Base-by-base conservation (phyloP, 2,329 filamentous ascomycete species). In the Claviceps lovelessii region DNA sequence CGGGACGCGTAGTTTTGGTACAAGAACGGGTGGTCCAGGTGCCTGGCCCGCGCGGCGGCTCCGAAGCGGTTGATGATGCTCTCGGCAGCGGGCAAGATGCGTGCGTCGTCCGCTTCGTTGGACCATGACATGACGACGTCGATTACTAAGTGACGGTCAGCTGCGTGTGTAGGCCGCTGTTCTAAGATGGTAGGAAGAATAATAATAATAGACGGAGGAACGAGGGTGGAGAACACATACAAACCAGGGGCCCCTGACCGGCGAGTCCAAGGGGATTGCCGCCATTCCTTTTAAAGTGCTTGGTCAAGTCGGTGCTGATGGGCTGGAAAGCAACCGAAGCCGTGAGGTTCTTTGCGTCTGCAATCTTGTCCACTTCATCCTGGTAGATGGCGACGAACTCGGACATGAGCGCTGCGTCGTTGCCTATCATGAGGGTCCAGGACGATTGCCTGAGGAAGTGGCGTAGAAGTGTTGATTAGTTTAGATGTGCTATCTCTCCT, bases 1-100 rank as follows among this genome's bases (percentile, higher is more conserved):
- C 63, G 60, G 9, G 68, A 66, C 1, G 73, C 73, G 53, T 77
- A 77, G 59, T 77, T 76, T 50, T 73, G 66, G 58, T 76, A 76
- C 19, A 76, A 56, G 39, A 66, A 74, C 0, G 64, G 63, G 52
- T 70, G 64, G 44, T 68, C 61, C 0, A 71, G 57, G 0, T 65
- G 67, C 7, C 62, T 60, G 13, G 70, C 51, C 2, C n/a, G 28
- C 7, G 46, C 46, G 46, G 46, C 46, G 28, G 46, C 15, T n/a
- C 46, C 17, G 29, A 19, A 48, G 46, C 46, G 46, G 46, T 11
- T n/a, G 9, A 48, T 33, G 3, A 66, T 59, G 1, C 62, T 63
- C 13, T 61, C 15, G 28, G 9, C 28, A 17, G 13, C 29, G 8
- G 46, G 29, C 28, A 48, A 8, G 29, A 48, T 48, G 46, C 28